These are phyloP conservation scores for Aureobasidium pullulans DNA, from an alignment of 2,329 filamentous ascomycete species.

Conservation along the genomic window DNA sequence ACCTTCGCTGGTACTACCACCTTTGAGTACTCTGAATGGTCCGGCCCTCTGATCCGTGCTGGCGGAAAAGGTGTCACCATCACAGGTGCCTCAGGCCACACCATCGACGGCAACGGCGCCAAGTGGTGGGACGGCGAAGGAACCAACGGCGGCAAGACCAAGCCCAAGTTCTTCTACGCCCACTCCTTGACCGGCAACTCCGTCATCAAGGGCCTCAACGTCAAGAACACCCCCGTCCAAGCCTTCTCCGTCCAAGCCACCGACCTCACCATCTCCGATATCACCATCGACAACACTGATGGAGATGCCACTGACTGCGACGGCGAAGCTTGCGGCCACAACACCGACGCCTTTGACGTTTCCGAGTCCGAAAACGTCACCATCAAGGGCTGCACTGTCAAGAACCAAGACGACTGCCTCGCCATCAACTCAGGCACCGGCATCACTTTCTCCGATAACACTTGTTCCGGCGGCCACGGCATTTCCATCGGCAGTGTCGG, in stretches of 20 bases:
- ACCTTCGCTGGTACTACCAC: constrained; percentile 59
- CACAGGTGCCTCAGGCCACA: constrained; percentile 43
- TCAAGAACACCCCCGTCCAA: constrained; percentile 51
- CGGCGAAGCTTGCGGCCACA: constrained; percentile 18
- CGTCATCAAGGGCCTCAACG: constrained; percentile 42
- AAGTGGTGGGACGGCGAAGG: constrained; percentile 58
- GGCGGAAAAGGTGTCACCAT: constrained; percentile 51
- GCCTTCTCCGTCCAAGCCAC: constrained; percentile 41
- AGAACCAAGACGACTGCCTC: constrained; percentile 26
- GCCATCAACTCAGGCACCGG: constrained; percentile 33
- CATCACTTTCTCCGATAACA: constrained; percentile 34
- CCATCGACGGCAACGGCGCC: constrained; percentile 51
- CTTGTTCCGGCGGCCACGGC: constrained; percentile 45
- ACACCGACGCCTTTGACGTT: constrained; percentile 27
- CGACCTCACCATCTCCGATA: constrained; percentile 39
- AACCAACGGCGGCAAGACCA: constrained; percentile 52
- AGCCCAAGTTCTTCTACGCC: constrained; percentile 58
- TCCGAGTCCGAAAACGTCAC: constrained; percentile 19
- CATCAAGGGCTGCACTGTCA: constrained; percentile 21
- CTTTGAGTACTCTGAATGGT: constrained; percentile 61
- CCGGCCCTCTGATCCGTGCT: constrained; percentile 55
- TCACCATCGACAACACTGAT: constrained; percentile 52
- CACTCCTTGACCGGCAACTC: constrained; percentile 44
- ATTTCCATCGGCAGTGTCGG: constrained; percentile 51
- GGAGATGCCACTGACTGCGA: constrained; percentile 38